Conservation (phyloP, 371 early-diverging fungal genomes). For the Mucor velutinosus region DNA sequence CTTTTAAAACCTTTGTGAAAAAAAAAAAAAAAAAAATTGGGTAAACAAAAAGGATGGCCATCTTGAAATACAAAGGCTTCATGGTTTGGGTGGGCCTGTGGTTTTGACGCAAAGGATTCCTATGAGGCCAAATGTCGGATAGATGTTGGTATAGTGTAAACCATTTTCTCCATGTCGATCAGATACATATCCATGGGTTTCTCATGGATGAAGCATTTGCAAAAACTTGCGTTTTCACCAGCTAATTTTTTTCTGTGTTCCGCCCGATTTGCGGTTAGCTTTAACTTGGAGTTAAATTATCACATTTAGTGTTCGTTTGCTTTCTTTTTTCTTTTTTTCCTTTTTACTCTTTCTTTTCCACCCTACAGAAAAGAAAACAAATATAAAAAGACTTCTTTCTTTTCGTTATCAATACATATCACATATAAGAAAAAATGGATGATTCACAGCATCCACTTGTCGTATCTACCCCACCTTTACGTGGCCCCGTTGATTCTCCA, state of each 20-base stretch:
- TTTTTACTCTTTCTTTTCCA: not conserved
- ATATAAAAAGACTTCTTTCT: not conserved
- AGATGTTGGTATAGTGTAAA: not conserved
- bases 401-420: not conserved
- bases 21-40: not conserved
- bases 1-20: not conserved
- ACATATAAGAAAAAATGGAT: slow-evolving; percentile 19
- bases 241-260: not conserved
- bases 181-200: not conserved
- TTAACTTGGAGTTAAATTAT: not conserved
- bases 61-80: not conserved
- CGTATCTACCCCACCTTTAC: slow-evolving; percentile 21
- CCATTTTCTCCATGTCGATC: not conserved
- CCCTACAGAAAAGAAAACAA: not conserved
- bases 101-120: not conserved
- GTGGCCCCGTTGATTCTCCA: slow-evolving; percentile 23
- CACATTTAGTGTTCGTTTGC: not conserved
- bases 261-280: not conserved
- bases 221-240: not conserved
- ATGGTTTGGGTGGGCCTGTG: not conserved
- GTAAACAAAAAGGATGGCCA: not conserved
- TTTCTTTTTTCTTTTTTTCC: not conserved
- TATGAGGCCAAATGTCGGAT: not conserved
- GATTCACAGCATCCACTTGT: slow-evolving; percentile 33
- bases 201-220: not conserved